Base-by-base conservation (phyloP, 192 early-diverging fungal species). In the Backusella liffmaniae region DNA sequence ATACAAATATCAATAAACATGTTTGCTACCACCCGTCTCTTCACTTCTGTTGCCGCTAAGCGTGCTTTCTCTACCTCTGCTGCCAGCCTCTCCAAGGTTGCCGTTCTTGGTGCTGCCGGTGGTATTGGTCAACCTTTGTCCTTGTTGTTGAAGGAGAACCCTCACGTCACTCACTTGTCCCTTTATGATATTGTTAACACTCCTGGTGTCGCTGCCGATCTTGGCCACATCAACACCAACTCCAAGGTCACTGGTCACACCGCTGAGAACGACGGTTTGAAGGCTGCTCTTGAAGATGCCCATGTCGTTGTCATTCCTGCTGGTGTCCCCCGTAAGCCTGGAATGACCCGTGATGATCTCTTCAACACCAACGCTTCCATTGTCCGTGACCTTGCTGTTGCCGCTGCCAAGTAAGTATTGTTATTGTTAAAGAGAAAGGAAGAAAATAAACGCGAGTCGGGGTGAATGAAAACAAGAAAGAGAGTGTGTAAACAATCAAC, bases 41-140 rank as follows among this genome's bases (percentile, higher is more conserved):
- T 62, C 35, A 34, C 59, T 34, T 68, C 74, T 46, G 23, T 81
- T 67, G 82, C 77, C 49, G 80, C 76, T 30, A 79, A 71, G 78
- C 68, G 77, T 39, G 16, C 80, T 42, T 71, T 73, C 72, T 72
- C 80, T 42, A 81, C 80, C 70, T 81, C 80, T 51, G 76, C 76
- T 72, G 68, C 75, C 49, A 71, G 49, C 70, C 70, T 71, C 21
- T 41, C 70, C 70, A 87, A 89, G 74, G 88, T 90, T 56, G 81
- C 89, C 73, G 83, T 88, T 70, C 81, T 85, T 46, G 90, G 95
- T 78, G 95, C 95, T 29, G 93, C 94, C 80, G 96, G 96, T 79
- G 97, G 97, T 86, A 99, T 99, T 82, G 97, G 97, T 73, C 97
- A 99, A 84, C 97, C 97, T 67, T 91, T 99, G 76, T 97, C 96